These are phyloP conservation scores for Fusarium sp. DNA, from an alignment of 2,329 filamentous ascomycete species.

Conservation along the genomic window DNA sequence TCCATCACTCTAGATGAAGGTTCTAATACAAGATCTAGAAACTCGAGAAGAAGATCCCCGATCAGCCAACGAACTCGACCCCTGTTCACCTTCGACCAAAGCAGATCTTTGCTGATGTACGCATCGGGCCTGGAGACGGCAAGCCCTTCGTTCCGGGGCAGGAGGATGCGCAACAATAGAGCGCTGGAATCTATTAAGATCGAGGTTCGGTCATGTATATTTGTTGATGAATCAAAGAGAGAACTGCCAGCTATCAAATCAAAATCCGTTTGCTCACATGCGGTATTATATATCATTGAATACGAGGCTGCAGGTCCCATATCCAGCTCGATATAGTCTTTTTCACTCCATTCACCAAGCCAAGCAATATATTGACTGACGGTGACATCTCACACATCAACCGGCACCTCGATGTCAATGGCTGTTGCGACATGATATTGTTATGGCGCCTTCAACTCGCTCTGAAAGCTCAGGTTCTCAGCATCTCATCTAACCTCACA, in stretches of 20 bases:
- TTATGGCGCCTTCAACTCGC: not conserved
- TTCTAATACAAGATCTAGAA: constrained; percentile 60
- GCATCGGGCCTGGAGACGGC: constrained; percentile 53
- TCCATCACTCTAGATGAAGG: not conserved
- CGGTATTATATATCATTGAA: not conserved
- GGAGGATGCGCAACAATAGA: constrained; percentile 50
- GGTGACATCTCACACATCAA: not conserved
- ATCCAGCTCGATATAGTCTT: not conserved
- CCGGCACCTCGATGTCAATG: not conserved
- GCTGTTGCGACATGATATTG: not conserved
- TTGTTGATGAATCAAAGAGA: constrained; percentile 44
- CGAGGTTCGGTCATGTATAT: constrained; percentile 44
- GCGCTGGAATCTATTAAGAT: constrained; percentile 30
- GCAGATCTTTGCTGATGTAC: constrained; percentile 69
- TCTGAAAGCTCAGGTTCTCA: too few species aligned
- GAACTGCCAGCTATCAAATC: constrained; percentile 32
- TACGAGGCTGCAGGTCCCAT: not conserved
- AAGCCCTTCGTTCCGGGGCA: constrained; percentile 54
- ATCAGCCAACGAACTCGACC: constrained; percentile 72
- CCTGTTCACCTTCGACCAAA: constrained; percentile 78
- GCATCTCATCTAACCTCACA: not conserved
- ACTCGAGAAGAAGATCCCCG: constrained; percentile 82
- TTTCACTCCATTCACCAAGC: not conserved
- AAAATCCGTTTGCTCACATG: constrained; percentile 2
- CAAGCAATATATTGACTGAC: not conserved